Percentiles rank a stretch among this genome's conserved stretches.
Conservation (phyloP, 2,329 filamentous ascomycete genomes). For the Rutstroemia sp. region DNA sequence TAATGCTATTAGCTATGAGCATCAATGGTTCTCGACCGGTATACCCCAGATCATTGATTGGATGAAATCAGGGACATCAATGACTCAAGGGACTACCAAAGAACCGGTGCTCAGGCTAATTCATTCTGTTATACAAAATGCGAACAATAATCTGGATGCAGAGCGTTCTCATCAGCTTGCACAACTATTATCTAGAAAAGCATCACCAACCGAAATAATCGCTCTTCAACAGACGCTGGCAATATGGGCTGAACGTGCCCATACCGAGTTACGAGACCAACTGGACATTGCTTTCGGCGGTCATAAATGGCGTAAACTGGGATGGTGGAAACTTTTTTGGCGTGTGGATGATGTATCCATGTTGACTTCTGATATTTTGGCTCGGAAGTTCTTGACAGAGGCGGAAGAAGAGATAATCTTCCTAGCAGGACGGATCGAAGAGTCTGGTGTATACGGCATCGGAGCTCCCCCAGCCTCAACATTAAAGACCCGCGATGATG, state of each 20-base stretch:
- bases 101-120: conserved; percentile 60
- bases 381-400: conserved; percentile 65
- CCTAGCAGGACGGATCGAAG: conserved; percentile 68
- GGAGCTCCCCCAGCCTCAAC: neutral
- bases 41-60: conserved; percentile 58
- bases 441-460: conserved; percentile 43
- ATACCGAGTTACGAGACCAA: conserved; percentile 74
- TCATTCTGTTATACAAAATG: conserved; percentile 53
- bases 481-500: conserved; percentile 13
- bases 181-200: conserved; percentile 28
- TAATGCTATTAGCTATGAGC: conserved; percentile 66
- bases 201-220: conserved; percentile 32
- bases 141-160: conserved; percentile 42
- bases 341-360: conserved; percentile 85
- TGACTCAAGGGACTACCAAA: conserved; percentile 46
- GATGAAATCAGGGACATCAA: conserved; percentile 44
- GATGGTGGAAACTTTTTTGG: conserved; percentile 96
- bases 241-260: conserved; percentile 70
- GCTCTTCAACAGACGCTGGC: conserved; percentile 53
- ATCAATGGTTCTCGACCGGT: conserved; percentile 66
- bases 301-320: conserved; percentile 69
- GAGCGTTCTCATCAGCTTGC: conserved; percentile 35
- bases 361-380: conserved; percentile 72
- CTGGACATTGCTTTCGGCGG: conserved; percentile 72
- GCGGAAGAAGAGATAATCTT: conserved; percentile 80